phyloP scores from a whole-genome alignment of 306 rosid genomes.

The Castanea mollissima region DNA sequence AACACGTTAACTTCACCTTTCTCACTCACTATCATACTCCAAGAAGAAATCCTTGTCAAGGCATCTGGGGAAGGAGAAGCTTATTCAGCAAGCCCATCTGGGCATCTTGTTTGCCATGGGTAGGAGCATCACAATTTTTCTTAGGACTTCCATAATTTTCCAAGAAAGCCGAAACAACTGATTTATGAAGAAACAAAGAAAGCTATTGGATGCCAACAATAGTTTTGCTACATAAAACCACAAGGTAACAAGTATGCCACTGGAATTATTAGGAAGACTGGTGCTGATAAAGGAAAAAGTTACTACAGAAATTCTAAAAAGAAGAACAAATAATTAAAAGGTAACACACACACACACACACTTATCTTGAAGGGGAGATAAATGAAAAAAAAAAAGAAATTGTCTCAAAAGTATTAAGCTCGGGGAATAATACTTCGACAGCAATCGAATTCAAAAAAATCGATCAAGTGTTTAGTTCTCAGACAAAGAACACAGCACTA shows the following conservation, averaged over 20 bases:
- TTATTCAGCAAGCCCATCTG: too few relatives aligned
- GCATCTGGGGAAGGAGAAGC: background rate
- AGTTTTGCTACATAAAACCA: background rate
- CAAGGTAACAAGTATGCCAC: background rate
- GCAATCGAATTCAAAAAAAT: background rate
- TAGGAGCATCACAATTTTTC: constrained; percentile 20
- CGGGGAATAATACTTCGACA: background rate
- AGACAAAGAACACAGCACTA: constrained; percentile 10
- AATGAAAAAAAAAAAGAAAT: too few relatives aligned
- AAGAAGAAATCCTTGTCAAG: constrained; percentile 42
- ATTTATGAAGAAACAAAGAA: constrained; percentile 25
- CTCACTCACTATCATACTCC: constrained; percentile 50
- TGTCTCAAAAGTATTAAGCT: background rate
- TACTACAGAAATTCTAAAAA: background rate
- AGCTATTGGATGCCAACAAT: constrained; percentile 18
- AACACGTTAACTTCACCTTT: constrained; percentile 35
- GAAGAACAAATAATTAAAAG: constrained; percentile 1
- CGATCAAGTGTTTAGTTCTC: constrained; percentile 2
- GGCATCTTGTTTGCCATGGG: background rate
- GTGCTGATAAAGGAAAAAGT: constrained; percentile 9
- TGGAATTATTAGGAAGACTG: constrained; percentile 10
- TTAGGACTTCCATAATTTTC: constrained; percentile 49
- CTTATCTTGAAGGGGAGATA: background rate
- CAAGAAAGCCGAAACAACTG: constrained; percentile 62
- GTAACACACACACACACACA: too few relatives aligned